Evolutionary conservation across 208 protist species (phyloP).

Genomic region (Trypanosoma cruzi): DNA sequence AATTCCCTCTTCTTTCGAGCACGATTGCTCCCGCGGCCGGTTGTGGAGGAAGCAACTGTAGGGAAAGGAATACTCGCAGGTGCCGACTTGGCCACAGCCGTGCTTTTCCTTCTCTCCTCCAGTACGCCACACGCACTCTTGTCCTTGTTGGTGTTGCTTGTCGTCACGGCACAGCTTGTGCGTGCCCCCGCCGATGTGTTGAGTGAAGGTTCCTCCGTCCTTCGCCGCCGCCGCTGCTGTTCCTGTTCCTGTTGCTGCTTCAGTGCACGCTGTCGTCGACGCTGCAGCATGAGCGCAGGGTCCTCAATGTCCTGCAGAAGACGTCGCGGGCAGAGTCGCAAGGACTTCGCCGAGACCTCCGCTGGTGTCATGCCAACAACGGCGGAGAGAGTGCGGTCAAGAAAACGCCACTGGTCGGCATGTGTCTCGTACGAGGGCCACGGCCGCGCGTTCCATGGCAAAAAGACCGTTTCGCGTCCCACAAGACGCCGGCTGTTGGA

Average conservation of each 20-base stretch:
- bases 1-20: slow-evolving; percentile 1
- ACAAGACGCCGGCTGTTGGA: slow-evolving; percentile 6
- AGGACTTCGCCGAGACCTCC: slow-evolving; percentile 41
- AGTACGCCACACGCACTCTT: neutral
- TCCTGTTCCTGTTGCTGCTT: slow-evolving; percentile 12
- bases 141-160: neutral
- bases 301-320: slow-evolving; percentile 59
- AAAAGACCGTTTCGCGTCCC: slow-evolving; percentile 23
- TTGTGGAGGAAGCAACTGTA: neutral
- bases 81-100: too few relatives aligned
- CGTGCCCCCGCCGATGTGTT: neutral
- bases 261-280: slow-evolving; percentile 22
- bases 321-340: slow-evolving; percentile 42
- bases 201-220: neutral
- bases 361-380: slow-evolving; percentile 38
- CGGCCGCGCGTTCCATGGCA: slow-evolving; percentile 74
- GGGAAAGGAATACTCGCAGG: too few relatives aligned
- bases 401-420: slow-evolving; percentile 53
- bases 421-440: slow-evolving; percentile 49
- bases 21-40: neutral
- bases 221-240: slow-evolving; percentile 6
- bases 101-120: neutral
- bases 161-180: neutral
- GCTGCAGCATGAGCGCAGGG: slow-evolving; percentile 29
- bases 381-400: slow-evolving; percentile 51